Evolutionary conservation across 2,329 filamentous ascomycete species (phyloP).

Genomic region (Apiospora phragmitis): DNA sequence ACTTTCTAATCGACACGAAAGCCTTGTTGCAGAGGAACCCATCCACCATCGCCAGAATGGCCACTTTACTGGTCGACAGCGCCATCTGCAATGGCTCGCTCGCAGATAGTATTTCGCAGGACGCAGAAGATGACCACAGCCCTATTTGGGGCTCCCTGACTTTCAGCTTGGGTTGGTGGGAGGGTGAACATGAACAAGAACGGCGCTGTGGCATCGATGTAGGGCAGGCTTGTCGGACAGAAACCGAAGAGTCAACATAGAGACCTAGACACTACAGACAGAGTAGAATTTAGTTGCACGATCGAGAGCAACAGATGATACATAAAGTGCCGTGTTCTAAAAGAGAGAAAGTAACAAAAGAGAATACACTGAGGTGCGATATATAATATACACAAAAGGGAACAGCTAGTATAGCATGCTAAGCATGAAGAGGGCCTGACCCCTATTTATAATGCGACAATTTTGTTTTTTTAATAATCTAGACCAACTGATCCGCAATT

Average conservation of each 20-base stretch:
- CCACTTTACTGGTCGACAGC: constrained; percentile 11
- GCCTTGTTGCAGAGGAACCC: constrained; percentile 6
- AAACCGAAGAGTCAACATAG: constrained; percentile 2
- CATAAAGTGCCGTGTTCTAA: no score
- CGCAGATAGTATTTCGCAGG: not conserved
- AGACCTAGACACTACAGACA: not conserved
- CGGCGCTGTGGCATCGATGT: constrained; percentile 5
- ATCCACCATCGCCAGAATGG: constrained; percentile 10
- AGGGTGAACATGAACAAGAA: not conserved
- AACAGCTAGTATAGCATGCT: no score
- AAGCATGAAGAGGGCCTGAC: no score
- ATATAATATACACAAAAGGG: no score
- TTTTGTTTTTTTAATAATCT: not conserved
- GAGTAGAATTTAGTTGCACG: no score
- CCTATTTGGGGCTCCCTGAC: not conserved
- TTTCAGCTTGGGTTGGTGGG: constrained; percentile 6
- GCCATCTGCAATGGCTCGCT: constrained; percentile 6
- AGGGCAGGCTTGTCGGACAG: not conserved
- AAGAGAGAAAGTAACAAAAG: no score
- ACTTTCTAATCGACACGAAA: constrained; percentile 11
- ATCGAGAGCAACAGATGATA: no score
- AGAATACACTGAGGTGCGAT: no score
- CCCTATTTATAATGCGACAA: no score
- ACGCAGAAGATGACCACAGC: not conserved
- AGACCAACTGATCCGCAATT: not conserved